Evolutionary conservation across 2,329 filamentous ascomycete species (phyloP), one percentile per base, ranked within the genome.

Genomic region (Colletotrichum chlorophyti): DNA sequence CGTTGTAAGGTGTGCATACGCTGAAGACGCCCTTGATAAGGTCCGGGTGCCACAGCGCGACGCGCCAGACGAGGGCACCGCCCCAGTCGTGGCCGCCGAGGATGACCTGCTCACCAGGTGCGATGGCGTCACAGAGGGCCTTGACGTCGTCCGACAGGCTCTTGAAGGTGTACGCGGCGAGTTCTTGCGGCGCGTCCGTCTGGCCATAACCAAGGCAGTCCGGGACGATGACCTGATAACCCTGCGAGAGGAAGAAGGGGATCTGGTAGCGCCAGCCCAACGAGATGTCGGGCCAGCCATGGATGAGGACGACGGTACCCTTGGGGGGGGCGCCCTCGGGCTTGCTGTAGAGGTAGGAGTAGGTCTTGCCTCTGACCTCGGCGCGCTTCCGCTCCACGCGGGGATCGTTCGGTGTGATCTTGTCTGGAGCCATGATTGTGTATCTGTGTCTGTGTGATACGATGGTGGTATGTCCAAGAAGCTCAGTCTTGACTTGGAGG

Each of bases 61-160:
- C 76, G 52, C 92, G 86, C 81, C 91, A 96, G 51, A 89, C 88
- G 24, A 93, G 79, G 3, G 82, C 80, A 66, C 91, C 93, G 71
- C 94, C 94, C 91, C 94, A 97, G 75, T 98, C 94, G 76, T 97
- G 94, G 7, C 93, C 94, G 45, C 93, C 92, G 12, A 97, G 82
- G 54, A 97, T 88, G 68, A 97, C 89, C 53, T 76, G 76, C 60
- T 62, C 43, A 72, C 78, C 38, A 70, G 77, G 50, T 24, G 76
- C 74, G 52, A 79, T 75, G 62, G 88, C 81, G 58, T 76, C 77
- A 6, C 89, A 86, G 21, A 98, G 81, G 61, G 86, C 87, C 19
- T 86, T 88, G 64, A 98, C 83, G 68, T 97, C 92, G 52, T 87
- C 84, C 15, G 89, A 82, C 59, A 90, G 84, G 63, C 82, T 85